A percentile compares a stretch with the other conserved stretches of the same genome.
Evolutionary conservation across 352 stramenopile species (phyloP).

Genomic region (Pythium rhizo-oryzae): DNA sequence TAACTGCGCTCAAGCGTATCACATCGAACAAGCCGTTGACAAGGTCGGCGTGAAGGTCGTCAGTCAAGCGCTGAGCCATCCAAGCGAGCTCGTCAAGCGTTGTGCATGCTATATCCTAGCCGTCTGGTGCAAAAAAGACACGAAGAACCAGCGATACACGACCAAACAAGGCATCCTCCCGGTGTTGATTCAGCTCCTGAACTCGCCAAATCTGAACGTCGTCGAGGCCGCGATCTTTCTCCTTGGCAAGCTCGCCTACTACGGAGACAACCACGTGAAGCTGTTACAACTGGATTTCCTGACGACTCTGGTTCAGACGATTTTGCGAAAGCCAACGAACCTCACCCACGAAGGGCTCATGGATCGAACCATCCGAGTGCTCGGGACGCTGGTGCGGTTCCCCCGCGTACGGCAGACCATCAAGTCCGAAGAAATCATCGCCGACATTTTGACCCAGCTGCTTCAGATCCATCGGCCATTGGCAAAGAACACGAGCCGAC

Average conservation of each 20-base stretch:
- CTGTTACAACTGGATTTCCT: conserved; percentile 63
- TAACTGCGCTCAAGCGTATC: conserved; percentile 64
- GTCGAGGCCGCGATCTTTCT: conserved; percentile 66
- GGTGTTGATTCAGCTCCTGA: conserved; percentile 62
- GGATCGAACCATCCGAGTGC: conserved; percentile 59
- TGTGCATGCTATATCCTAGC: conserved; percentile 72
- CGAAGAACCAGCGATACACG: conserved; percentile 46
- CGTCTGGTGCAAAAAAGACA: conserved; percentile 62
- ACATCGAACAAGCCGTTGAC: conserved; percentile 41
- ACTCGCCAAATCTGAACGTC: conserved; percentile 55
- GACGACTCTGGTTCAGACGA: conserved; percentile 52
- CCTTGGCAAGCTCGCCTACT: conserved; percentile 65
- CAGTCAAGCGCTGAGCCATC: conserved; percentile 53
- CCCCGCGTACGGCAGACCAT: conserved; percentile 54
- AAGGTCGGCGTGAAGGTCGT: conserved; percentile 60
- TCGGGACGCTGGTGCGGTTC: conserved; percentile 65
- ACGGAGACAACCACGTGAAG: conserved; percentile 66
- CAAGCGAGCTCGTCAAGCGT: conserved; percentile 70
- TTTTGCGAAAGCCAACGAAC: conserved; percentile 41
- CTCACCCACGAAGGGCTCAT: conserved; percentile 53
- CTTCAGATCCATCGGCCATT: conserved; percentile 59
- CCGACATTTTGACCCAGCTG: conserved; percentile 62
- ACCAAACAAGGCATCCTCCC: conserved; percentile 47
- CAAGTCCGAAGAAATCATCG: conserved; percentile 74
- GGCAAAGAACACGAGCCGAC: conserved; percentile 65